Conservation (phyloP, 2,329 filamentous ascomycete species). For the Verticillium longisporum region DNA sequence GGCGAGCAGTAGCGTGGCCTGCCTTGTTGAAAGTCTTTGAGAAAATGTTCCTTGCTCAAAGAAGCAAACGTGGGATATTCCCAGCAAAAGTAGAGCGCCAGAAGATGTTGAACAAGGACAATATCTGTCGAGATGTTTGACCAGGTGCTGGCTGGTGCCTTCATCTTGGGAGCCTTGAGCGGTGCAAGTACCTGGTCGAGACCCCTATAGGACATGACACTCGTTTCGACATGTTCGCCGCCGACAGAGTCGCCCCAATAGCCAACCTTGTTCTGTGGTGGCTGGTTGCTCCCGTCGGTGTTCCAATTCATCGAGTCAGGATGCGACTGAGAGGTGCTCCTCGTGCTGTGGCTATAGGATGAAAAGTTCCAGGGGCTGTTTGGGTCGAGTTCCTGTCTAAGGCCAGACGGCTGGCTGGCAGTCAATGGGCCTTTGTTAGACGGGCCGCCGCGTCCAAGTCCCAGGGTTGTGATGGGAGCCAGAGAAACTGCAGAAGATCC, state of each 20-base stretch:
- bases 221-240: slow-evolving; percentile 23
- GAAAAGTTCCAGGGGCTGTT: slow-evolving; percentile 44
- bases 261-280: slow-evolving; percentile 38
- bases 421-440: slow-evolving; percentile 22
- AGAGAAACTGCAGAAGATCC: background rate
- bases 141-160: slow-evolving; percentile 43
- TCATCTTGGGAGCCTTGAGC: slow-evolving; percentile 33
- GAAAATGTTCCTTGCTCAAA: slow-evolving; percentile 64
- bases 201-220: slow-evolving; percentile 26
- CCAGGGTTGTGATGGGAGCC: background rate
- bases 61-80: slow-evolving; percentile 70
- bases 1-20: slow-evolving; percentile 60
- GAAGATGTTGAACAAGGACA: slow-evolving; percentile 53
- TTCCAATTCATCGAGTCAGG: slow-evolving; percentile 40
- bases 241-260: slow-evolving; percentile 41
- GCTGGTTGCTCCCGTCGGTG: slow-evolving; percentile 24
- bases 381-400: slow-evolving; percentile 32
- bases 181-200: slow-evolving; percentile 43
- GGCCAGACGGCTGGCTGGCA: slow-evolving; percentile 17
- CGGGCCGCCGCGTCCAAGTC: slow-evolving; percentile 1
- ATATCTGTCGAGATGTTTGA: slow-evolving; percentile 53
- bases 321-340: slow-evolving; percentile 33
- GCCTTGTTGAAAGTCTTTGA: slow-evolving; percentile 56
- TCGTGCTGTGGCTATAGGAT: slow-evolving; percentile 36
- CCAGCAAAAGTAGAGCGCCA: slow-evolving; percentile 68